phyloP scores from a whole-genome alignment of 257 asterid genomes.

The Penstemon barbatus region DNA sequence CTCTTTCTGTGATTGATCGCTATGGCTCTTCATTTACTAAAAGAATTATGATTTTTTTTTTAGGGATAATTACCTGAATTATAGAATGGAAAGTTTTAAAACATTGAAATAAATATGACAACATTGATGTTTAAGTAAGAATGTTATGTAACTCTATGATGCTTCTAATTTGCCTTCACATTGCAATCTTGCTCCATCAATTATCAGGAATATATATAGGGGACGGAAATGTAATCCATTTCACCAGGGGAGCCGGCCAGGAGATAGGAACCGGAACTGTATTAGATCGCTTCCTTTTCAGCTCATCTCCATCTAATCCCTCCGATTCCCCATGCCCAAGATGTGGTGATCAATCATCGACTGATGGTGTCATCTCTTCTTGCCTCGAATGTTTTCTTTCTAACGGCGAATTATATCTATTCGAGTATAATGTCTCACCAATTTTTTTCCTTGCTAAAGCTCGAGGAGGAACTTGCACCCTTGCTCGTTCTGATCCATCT shows the following conservation, averaged over 20 bases:
- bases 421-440: slow-evolving; percentile 59
- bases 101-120: too few relatives aligned
- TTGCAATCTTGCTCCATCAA: slow-evolving; percentile 17
- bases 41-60: neutral
- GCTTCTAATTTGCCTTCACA: neutral
- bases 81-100: too few relatives aligned
- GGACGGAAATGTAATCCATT: slow-evolving; percentile 73
- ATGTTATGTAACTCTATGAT: neutral
- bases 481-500: slow-evolving; percentile 63
- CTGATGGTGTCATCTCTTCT: slow-evolving; percentile 74
- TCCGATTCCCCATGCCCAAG: slow-evolving; percentile 62
- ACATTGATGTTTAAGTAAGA: too few relatives aligned
- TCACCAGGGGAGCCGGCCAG: slow-evolving; percentile 82
- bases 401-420: slow-evolving; percentile 63
- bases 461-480: slow-evolving; percentile 91
- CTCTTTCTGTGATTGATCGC: neutral
- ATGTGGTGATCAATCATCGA: slow-evolving; percentile 68
- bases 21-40: neutral
- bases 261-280: slow-evolving; percentile 86
- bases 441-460: slow-evolving; percentile 63
- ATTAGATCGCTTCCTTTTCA: slow-evolving; percentile 58
- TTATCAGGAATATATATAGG: slow-evolving; percentile 78
- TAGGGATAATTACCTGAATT: neutral
- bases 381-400: slow-evolving; percentile 87
- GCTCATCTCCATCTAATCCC: slow-evolving; percentile 64